A percentile compares a stretch with the other conserved stretches of the same genome.
phyloP scores from a whole-genome alignment of 371 early-diverging fungal species.

The Entomophthora muscae region DNA sequence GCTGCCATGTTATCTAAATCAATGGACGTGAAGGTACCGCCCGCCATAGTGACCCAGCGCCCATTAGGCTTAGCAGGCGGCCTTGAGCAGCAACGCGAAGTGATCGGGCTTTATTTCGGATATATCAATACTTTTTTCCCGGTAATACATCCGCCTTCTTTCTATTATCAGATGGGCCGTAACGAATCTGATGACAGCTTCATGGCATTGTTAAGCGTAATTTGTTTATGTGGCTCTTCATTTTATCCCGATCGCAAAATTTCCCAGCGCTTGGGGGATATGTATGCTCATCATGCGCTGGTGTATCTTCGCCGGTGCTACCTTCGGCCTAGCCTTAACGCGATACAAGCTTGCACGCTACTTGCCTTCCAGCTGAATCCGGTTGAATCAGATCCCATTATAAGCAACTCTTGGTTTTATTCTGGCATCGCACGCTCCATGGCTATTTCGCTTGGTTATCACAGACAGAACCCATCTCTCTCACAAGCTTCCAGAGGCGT shows the following conservation, averaged over 20 bases:
- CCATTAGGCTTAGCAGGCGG: background rate
- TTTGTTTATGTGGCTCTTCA: slow-evolving; percentile 1
- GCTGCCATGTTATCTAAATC: background rate
- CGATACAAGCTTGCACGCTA: background rate
- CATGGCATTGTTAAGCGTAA: background rate
- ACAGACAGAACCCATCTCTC: background rate
- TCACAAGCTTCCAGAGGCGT: background rate
- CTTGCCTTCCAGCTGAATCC: background rate
- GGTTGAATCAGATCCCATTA: background rate
- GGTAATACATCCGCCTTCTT: background rate
- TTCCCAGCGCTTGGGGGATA: background rate
- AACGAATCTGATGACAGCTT: background rate
- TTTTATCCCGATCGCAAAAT: slow-evolving; percentile 1
- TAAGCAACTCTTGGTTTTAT: background rate
- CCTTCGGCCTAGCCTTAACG: background rate
- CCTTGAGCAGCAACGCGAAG: background rate
- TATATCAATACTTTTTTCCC: slow-evolving; percentile 3
- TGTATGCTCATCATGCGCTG: background rate
- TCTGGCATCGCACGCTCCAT: background rate
- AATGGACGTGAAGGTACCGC: background rate
- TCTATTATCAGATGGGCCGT: background rate
- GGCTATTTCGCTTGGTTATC: background rate
- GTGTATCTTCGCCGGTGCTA: background rate
- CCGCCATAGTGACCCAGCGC: background rate
- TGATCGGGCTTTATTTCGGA: background rate